Base-by-base conservation (phyloP, 345 rosid genomes). In the Xanthoceras sorbifolium region DNA sequence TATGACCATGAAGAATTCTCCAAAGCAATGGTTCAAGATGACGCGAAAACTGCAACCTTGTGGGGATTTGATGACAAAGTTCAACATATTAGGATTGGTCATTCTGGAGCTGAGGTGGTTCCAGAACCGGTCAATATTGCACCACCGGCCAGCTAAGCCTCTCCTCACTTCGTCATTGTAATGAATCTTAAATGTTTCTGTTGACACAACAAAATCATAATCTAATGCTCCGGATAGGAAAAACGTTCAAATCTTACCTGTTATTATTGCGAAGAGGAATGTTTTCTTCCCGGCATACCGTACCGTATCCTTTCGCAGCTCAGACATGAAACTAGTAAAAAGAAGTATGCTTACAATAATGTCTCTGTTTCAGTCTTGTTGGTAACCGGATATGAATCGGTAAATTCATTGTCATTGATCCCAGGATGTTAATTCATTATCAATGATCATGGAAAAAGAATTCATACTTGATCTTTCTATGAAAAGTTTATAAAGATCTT, bases 1-100 rank as follows among this genome's bases (percentile, higher is more conserved):
- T 96, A 93, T 80, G 89, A 93, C 77, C 90, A 90, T 80, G 94
- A 91, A 84, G 97, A 92, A 76, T 92, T 93, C 86, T 91, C 97
- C 55, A 91, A 82, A 79, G 76, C 86, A 36, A 93, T 96, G 98
- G 38, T 48, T 50, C 88, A 85, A 82, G 98, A 93, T 70, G 99
- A 96, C 71, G 65, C 48, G 31, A 96, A 93, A 72, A 50, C 92
- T 9, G 94, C 91, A 64, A 69, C 78, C 28, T 77, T 85, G 32
- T 92, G 97, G 97, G 90, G 94, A 75, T 61, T 82, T 34, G 87
- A 83, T 64, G 85, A 74, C 29, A 83, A 82, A 80, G 82, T 74
- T 65, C 89, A 79, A 54, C 38, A 60, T 32, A 9, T 71, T n/a
- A 74, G 76, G 28, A 85, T 81, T 9, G 87, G 84, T 64, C 82